A percentile compares a stretch with the other conserved stretches of the same genome.
phyloP scores from a whole-genome alignment of 768 basidiomycete genomes.

The Dacryopinax primogenitus region DNA sequence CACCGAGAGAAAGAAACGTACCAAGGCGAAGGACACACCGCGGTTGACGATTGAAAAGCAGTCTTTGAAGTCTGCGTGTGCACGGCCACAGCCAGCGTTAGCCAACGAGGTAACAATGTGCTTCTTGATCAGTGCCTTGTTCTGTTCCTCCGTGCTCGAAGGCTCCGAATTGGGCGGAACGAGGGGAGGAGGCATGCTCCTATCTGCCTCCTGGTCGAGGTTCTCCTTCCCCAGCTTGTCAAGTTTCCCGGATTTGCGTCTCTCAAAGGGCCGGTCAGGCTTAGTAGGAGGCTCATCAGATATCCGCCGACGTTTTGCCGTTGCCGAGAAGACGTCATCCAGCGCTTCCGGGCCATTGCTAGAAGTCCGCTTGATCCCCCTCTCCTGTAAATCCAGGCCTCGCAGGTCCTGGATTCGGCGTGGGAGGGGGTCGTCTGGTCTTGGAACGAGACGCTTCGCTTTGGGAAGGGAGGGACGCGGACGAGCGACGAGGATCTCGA shows the following conservation, averaged over 20 bases:
- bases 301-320: neutral
- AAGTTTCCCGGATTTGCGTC: neutral
- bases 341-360: no score
- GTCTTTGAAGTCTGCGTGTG: neutral
- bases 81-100: neutral
- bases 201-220: neutral
- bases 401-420: neutral
- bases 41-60: neutral
- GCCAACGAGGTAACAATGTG: neutral
- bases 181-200: neutral
- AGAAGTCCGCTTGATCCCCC: neutral
- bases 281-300: neutral
- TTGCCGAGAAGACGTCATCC: neutral
- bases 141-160: neutral
- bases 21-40: neutral
- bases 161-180: neutral
- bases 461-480: neutral
- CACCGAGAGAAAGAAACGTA: neutral
- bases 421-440: neutral
- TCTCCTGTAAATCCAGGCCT: neutral
- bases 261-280: neutral
- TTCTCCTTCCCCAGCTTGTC: neutral
- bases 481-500: conserved; percentile 3
- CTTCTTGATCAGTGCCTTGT: conserved; percentile 5
- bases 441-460: neutral